Evolutionary conservation across 805 yeast species (phyloP).

Genomic region (Metschnikowia dekortorum): DNA sequence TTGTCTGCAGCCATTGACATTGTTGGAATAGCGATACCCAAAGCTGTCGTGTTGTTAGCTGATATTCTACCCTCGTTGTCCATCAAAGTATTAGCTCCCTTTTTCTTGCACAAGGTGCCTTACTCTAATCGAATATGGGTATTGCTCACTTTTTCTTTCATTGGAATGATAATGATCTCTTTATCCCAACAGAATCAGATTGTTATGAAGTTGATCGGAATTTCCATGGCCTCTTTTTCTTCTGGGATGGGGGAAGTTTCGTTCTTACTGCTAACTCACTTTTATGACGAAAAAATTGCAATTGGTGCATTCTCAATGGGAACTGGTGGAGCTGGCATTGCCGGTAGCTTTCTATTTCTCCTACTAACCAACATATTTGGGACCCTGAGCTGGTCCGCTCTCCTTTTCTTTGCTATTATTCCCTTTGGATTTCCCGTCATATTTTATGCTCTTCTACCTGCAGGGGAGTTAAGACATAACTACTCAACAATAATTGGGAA

Average conservation of each 20-base stretch:
- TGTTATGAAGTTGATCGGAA: slow-evolving; percentile 53
- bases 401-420: slow-evolving; percentile 51
- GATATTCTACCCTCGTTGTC: slow-evolving; percentile 82
- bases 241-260: slow-evolving; percentile 92
- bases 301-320: slow-evolving; percentile 90
- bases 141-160: slow-evolving; percentile 54
- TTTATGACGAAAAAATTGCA: slow-evolving; percentile 50
- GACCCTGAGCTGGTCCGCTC: slow-evolving; percentile 48
- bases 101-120: slow-evolving; percentile 63
- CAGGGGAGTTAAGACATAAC: neutral
- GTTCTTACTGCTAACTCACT: slow-evolving; percentile 82
- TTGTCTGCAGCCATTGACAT: slow-evolving; percentile 89
- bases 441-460: slow-evolving; percentile 24
- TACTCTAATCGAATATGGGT: slow-evolving; percentile 52
- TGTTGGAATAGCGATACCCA: slow-evolving; percentile 80
- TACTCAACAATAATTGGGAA: slow-evolving; percentile 1
- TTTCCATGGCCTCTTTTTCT: slow-evolving; percentile 72
- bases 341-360: slow-evolving; percentile 73
- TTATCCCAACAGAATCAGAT: slow-evolving; percentile 29
- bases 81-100: slow-evolving; percentile 72
- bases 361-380: slow-evolving; percentile 66
- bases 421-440: slow-evolving; percentile 48
- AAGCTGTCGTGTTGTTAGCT: slow-evolving; percentile 77
- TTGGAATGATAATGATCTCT: slow-evolving; percentile 74
- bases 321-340: slow-evolving; percentile 92